Conservation (phyloP, 805 yeast species). For the Saccharomycopsis selenospora region DNA sequence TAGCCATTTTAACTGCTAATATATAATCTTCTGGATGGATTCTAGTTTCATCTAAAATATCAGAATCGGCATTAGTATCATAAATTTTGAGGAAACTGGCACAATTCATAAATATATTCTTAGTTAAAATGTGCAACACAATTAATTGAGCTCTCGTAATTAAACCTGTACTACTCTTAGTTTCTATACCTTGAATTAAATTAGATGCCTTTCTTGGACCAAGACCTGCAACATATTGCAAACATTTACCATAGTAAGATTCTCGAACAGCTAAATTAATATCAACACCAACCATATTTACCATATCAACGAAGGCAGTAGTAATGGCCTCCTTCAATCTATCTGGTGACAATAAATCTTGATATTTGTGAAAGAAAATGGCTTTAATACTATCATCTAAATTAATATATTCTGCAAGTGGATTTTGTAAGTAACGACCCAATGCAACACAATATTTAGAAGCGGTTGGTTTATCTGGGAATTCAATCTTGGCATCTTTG, state of each 20-base stretch:
- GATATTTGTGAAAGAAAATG: conserved; percentile 64
- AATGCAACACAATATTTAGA: conserved; percentile 80
- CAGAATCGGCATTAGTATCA: conserved; percentile 39
- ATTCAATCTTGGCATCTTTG: conserved; percentile 64
- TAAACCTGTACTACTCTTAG: conserved; percentile 52
- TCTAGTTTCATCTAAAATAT: conserved; percentile 86
- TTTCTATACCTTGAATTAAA: conserved; percentile 69
- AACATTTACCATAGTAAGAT: conserved; percentile 56
- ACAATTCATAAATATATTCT: conserved; percentile 82
- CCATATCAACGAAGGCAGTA: conserved; percentile 80
- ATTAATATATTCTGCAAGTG: conserved; percentile 82
- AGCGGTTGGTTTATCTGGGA: conserved; percentile 75
- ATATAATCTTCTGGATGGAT: conserved; percentile 98
- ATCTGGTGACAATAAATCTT: conserved; percentile 60
- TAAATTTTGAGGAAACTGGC: conserved; percentile 83
- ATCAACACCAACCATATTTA: conserved; percentile 88
- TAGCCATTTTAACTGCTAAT: conserved; percentile 93
- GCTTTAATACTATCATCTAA: conserved; percentile 69
- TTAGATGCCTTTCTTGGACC: conserved; percentile 96
- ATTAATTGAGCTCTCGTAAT: conserved; percentile 73
- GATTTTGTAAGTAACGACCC: conserved; percentile 89
- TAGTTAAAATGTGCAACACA: conserved; percentile 69
- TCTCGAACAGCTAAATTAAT: conserved; percentile 83
- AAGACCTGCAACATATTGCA: conserved; percentile 81
- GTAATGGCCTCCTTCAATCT: conserved; percentile 59